phyloP scores from a whole-genome alignment of 441 rosid genomes.

The Bocquillonia castaneifolia region DNA sequence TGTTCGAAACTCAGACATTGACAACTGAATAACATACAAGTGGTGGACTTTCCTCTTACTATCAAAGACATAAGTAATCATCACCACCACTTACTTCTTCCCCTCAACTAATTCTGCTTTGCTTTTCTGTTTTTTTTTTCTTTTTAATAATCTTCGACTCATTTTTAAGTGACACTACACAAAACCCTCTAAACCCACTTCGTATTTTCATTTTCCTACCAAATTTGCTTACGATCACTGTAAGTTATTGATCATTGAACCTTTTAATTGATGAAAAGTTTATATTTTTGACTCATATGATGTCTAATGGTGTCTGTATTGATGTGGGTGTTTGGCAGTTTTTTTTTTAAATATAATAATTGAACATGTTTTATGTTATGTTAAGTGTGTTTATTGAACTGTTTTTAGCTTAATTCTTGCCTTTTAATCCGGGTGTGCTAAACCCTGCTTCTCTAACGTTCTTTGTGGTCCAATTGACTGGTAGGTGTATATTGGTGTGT shows the following conservation, averaged over 20 bases:
- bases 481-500: conserved; percentile 3
- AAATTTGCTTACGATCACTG: background rate
- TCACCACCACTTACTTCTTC: background rate
- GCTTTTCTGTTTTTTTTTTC: background rate
- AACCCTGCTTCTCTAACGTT: conserved; percentile 14
- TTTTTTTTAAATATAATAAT: background rate
- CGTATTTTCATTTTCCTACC: too few species aligned
- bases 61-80: too few species aligned
- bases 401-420: background rate
- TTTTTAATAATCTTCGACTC: background rate
- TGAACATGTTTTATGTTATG: conserved; percentile 10
- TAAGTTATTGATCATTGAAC: background rate
- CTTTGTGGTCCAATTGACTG: conserved; percentile 24
- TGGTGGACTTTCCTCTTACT: too few species aligned
- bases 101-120: background rate
- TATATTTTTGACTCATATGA: background rate
- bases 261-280: background rate
- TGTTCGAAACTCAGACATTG: background rate
- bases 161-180: background rate
- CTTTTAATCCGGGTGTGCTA: background rate
- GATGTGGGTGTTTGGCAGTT: conserved; percentile 1
- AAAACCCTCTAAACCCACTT: background rate
- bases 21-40: background rate
- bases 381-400: background rate
- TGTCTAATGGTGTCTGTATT: background rate